A percentile compares a stretch with the other conserved stretches of the same genome.
phyloP scores from a whole-genome alignment of 2,329 filamentous ascomycete genomes.

The Graphilbum ipis-grandicollis region DNA sequence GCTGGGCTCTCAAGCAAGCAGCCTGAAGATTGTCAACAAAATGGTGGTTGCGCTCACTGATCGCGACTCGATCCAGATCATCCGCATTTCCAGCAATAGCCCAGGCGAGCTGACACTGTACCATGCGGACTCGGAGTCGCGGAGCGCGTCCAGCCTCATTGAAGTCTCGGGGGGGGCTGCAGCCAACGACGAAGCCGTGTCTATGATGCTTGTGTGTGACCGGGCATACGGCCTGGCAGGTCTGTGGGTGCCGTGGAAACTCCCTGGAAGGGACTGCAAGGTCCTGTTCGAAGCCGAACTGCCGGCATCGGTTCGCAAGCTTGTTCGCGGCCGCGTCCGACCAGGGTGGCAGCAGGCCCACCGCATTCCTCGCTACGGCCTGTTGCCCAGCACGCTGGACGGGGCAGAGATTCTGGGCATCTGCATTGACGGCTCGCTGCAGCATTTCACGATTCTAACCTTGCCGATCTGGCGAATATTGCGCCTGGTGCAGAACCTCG shows the following conservation, averaged over 20 bases:
- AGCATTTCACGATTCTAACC: constrained; percentile 50
- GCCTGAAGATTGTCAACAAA: constrained; percentile 27
- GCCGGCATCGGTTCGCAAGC: constrained; percentile 36
- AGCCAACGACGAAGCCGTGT: constrained; percentile 11
- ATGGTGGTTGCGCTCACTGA: constrained; percentile 34
- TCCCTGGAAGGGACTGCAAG: constrained; percentile 22
- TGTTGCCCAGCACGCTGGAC: constrained; percentile 23
- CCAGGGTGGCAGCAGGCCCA: constrained; percentile 28
- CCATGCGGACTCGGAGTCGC: constrained; percentile 27
- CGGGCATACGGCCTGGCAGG: constrained; percentile 28
- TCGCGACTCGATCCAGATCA: constrained; percentile 36
- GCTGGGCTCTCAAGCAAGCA: constrained; percentile 34
- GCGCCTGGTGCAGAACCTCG: constrained; percentile 55
- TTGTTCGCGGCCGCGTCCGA: constrained; percentile 34
- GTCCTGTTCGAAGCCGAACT: constrained; percentile 39
- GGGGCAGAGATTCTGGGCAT: constrained; percentile 43
- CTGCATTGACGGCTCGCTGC: constrained; percentile 51
- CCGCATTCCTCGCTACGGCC: constrained; percentile 21
- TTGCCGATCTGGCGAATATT: constrained; percentile 49
- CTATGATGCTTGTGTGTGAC: constrained; percentile 30
- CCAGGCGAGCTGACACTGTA: constrained; percentile 21
- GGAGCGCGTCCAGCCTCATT: constrained; percentile 27
- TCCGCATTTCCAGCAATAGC: constrained; percentile 24
- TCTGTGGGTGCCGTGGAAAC: constrained; percentile 29
- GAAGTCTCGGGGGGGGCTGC: constrained; percentile 20